Base-by-base conservation (phyloP, 2,329 filamentous ascomycete species). In the Aspergillus pseudotamarii region DNA sequence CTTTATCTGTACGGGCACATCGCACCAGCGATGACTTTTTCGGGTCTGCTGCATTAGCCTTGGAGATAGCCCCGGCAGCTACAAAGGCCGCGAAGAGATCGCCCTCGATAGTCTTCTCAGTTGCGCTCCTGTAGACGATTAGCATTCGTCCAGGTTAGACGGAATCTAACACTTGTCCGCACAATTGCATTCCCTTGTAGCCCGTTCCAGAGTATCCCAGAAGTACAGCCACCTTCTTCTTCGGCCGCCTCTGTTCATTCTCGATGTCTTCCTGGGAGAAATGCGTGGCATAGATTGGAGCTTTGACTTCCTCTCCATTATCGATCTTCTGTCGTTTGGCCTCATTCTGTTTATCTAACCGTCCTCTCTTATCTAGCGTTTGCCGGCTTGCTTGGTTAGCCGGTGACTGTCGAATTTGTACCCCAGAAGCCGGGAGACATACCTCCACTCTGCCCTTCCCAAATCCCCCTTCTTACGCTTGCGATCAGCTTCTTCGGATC, bases 101-200 rank as follows among this genome's bases (percentile, higher is more conserved):
- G 50, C 94, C 92, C 81, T 99, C 95, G 67, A 99, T 98, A 0
- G 94, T 99, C 81, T 93, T 94, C 75, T 97, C 89, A 67, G 88
- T 81, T 21, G 79, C 75, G 67, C 82, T 85, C 74, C 80, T 83
- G 58, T 11, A 57, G 2, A 26, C 10, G 8, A 36, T 64, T 62
- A 69, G 60, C 30, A 59, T n/a, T 3, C 11, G 9, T 32, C 6
- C 12, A 12, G 12, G 10, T 9, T 9, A 23, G 8, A 34, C 10
- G 16, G 48, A 2, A 8, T 8, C n/a, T 16, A 23, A 14, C 9
- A 19, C 9, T 50, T 30, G 57, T 5, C 38, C 77, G 59, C 70
- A 83, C 80, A 99, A 91, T 81, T 99, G 95, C 89, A 99, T 96
- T 72, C 95, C 95, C 80, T 93, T 94, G 83, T 99, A 99, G 19